phyloP scores from a whole-genome alignment of 345 rosid species.

The Durio zibethinus region DNA sequence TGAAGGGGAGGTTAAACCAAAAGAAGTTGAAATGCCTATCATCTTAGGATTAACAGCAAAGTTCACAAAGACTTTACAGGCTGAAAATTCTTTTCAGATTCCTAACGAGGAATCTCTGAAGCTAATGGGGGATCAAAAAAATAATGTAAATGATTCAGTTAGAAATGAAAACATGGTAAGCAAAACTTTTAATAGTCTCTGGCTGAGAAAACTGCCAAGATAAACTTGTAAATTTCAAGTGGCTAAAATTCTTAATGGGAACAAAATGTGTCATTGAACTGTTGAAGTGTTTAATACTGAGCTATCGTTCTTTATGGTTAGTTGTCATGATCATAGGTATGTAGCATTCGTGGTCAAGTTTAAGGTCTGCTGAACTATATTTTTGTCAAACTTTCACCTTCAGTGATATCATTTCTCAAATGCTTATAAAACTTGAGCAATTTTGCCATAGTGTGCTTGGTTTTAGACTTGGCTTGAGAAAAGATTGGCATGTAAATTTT shows the following conservation, averaged over 20 bases:
- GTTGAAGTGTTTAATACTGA: background rate
- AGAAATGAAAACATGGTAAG: constrained; percentile 35
- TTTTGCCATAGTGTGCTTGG: background rate
- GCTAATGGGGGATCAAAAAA: constrained; percentile 17
- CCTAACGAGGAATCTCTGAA: constrained; percentile 17
- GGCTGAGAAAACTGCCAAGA: background rate
- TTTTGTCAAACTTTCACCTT: background rate
- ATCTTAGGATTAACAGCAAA: constrained; percentile 38
- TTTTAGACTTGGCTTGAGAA: background rate
- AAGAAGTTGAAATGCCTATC: constrained; percentile 29
- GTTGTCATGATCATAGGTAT: background rate
- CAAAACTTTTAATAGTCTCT: background rate
- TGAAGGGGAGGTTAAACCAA: constrained; percentile 13
- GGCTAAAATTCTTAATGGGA: background rate
- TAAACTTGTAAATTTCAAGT: background rate
- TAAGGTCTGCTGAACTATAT: background rate
- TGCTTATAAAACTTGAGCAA: background rate
- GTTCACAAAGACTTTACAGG: background rate
- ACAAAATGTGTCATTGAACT: background rate
- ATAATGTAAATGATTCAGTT: constrained; percentile 17
- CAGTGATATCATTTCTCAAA: background rate
- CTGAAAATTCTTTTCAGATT: constrained; percentile 1
- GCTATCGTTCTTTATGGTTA: background rate
- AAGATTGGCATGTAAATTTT: background rate
- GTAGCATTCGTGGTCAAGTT: background rate